A percentile compares a stretch with the other conserved stretches of the same genome.
Evolutionary conservation across 2,329 filamentous ascomycete species (phyloP).

Genomic region (Amylocarpus encephaloides): DNA sequence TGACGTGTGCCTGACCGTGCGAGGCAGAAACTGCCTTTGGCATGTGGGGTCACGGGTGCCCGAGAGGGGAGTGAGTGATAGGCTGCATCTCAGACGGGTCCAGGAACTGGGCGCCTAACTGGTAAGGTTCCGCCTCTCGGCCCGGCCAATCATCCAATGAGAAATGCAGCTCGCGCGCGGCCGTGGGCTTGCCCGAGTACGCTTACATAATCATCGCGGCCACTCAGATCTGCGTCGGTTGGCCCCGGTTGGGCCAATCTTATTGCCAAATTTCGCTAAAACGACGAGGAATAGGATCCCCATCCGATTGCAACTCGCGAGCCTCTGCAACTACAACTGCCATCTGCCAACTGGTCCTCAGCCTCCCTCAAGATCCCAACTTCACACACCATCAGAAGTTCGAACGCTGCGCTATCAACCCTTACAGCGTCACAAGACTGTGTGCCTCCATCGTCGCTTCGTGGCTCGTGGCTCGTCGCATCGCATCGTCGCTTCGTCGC

Average conservation of each 20-base stretch:
- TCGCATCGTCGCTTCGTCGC: slow-evolving; percentile 20
- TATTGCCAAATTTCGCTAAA: slow-evolving; percentile 13
- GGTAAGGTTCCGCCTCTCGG: no score
- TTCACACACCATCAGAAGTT: slow-evolving; percentile 13
- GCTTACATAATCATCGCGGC: background rate
- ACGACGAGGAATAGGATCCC: slow-evolving; percentile 2
- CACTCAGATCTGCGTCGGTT: background rate
- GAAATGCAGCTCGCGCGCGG: slow-evolving; percentile 10
- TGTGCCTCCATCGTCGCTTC: slow-evolving; percentile 22
- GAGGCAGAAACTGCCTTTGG: no score
- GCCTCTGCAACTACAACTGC: slow-evolving; percentile 1
- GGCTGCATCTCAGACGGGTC: slow-evolving; percentile 12
- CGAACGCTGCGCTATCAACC: slow-evolving; percentile 13
- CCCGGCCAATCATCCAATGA: slow-evolving; percentile 11
- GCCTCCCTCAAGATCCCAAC: slow-evolving; percentile 13
- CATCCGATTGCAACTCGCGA: slow-evolving; percentile 3
- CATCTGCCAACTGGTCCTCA: no score
- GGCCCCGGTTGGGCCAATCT: slow-evolving; percentile 3
- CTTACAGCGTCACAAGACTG: slow-evolving; percentile 9
- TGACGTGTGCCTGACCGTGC: no score
- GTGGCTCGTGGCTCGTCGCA: no score
- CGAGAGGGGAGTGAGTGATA: slow-evolving; percentile 14
- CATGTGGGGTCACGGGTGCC: no score
- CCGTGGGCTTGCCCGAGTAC: background rate
- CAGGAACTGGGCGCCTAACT: slow-evolving; percentile 21